Conservation (phyloP, 2,329 filamentous ascomycete genomes). For the Didymella segeticola region DNA sequence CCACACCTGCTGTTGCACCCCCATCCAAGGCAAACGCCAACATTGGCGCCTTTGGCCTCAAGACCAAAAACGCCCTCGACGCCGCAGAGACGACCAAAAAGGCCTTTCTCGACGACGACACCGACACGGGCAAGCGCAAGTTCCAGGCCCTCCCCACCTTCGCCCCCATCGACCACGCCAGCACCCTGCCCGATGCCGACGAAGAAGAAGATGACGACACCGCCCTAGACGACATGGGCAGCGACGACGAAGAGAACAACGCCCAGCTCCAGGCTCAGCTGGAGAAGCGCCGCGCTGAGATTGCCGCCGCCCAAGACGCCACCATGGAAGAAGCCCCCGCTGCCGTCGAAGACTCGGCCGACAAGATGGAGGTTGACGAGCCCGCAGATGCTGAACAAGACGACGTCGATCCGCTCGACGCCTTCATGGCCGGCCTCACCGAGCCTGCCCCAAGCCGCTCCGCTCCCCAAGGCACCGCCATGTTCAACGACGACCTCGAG, state of each 20-base stretch:
- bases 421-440: conserved; percentile 83
- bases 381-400: conserved; percentile 64
- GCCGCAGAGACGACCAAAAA: conserved; percentile 75
- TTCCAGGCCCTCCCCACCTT: conserved; percentile 86
- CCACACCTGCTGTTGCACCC: conserved; percentile 54
- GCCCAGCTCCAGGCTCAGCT: conserved; percentile 80
- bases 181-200: conserved; percentile 49
- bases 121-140: conserved; percentile 78
- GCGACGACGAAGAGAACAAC: conserved; percentile 86
- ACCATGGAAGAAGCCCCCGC: conserved; percentile 51
- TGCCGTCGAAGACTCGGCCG: conserved; percentile 34
- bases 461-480: conserved; percentile 75
- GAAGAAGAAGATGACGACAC: conserved; percentile 73
- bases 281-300: conserved; percentile 75
- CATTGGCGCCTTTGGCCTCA: conserved; percentile 83
- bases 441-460: conserved; percentile 51
- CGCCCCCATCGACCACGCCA: conserved; percentile 55
- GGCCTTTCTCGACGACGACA: conserved; percentile 86
- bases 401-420: conserved; percentile 87
- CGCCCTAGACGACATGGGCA: conserved; percentile 77
- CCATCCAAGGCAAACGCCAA: conserved; percentile 72
- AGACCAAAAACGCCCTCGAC: conserved; percentile 66
- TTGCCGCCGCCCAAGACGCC: conserved; percentile 50
- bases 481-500: conserved; percentile 87
- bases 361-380: conserved; percentile 65